Evolutionary conservation across 352 stramenopile species (phyloP), one percentile per base, ranked within the genome.

Genomic region (Pythium angustatum): DNA sequence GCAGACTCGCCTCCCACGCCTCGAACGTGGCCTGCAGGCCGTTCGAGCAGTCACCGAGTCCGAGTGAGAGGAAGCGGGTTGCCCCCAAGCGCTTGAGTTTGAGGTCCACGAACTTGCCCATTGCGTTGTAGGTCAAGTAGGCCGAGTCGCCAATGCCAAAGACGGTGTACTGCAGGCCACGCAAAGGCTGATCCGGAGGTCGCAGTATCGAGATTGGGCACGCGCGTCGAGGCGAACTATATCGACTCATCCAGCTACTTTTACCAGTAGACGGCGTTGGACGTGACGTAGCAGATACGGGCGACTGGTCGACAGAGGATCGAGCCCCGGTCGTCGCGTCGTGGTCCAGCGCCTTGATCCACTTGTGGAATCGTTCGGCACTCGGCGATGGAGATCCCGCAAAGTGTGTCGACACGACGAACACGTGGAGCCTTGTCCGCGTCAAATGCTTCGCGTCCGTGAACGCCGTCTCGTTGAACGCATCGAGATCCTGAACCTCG

Each of bases 81-180:
- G 61, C 96, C n/a, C 96, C 94, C 17, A 96, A 71, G 31, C 82
- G 74, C 19, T 87, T 79, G 15, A 99, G 66, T 9, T 82, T 69
- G 28, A 69, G 50, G 72, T 99, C 81, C n/a, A 96, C 79, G 26
- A 93, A 91, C 57, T 96, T 97, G 12, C 86, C 92, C 79, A 97
- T 97, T 14, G 85, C 79, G 71, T 98, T 98, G 81, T 91, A 99
- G 45, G 98, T 90, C 54, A 98, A 87, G 65, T 99, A 99, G 63
- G 96, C 80, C 7, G 74, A 94, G 72, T 98, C 98, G 5, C 96
- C 97, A 30, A 99, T 79, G 40, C 95, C 96, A 85, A 99, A 99
- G 0, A 99, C 95, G 9, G 88, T 81, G 69, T 88, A 99, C 31
- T 96, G 71, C 53, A 97, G 58, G n/a, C 73, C 78, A 3, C 11